Percentiles rank a stretch among this genome's conserved stretches.
Conservation (phyloP, 2,329 filamentous ascomycete genomes). For the Pseudocercospora macadamiae region DNA sequence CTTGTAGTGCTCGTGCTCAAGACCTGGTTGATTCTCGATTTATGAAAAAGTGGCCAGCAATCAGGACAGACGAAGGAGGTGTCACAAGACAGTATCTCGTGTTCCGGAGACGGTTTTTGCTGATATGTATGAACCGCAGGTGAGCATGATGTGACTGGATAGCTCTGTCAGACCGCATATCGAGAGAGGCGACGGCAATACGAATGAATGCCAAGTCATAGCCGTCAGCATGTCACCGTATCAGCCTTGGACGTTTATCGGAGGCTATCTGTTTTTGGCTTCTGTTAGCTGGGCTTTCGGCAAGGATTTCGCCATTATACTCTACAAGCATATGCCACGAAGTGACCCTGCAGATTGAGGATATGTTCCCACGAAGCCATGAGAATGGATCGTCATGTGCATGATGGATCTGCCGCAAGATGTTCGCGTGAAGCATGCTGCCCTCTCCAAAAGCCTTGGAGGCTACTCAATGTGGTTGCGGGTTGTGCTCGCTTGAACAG, state of each 20-base stretch:
- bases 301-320: background rate
- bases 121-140: background rate
- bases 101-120: background rate
- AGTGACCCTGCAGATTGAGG: background rate
- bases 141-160: too few relatives aligned
- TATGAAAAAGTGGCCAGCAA: background rate
- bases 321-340: background rate
- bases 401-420: too few relatives aligned
- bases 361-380: too few relatives aligned
- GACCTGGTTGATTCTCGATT: background rate
- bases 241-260: background rate
- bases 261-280: background rate
- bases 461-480: background rate
- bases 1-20: background rate
- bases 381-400: background rate
- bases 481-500: too few relatives aligned
- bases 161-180: too few relatives aligned
- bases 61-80: too few relatives aligned
- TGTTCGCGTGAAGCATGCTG: background rate
- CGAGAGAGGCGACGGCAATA: background rate
- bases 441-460: background rate
- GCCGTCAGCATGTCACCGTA: background rate
- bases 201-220: background rate
- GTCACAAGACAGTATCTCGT: background rate
- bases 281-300: background rate